Base-by-base conservation (phyloP, 148 eudicot species). In the Agrostemma githago region DNA sequence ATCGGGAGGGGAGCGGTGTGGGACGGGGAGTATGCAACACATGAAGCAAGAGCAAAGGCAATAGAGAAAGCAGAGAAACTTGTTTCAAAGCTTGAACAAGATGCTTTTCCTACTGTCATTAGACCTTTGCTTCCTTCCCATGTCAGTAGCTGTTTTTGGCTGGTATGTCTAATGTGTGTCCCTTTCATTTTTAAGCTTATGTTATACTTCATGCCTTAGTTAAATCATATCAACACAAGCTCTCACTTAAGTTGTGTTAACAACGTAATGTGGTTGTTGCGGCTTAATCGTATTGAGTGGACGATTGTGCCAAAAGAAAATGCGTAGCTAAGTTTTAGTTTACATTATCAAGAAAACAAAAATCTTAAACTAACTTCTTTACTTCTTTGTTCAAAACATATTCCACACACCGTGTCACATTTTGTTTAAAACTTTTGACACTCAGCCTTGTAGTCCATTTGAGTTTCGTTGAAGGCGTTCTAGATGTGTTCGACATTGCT, bases 81-180 rank as follows among this genome's bases (percentile, higher is more conserved):
- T 70, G 85, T 79, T 21, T 67, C 79, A 1, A 66, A 72, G 51
- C 82, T 86, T 34, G 87, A 62, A 38, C 40, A 64, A 0, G 83
- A 72, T 11, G 77, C 63, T 14, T 79, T 57, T 75, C 88, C 86
- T 8, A 83, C 77, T 5, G 66, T 85, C 62, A 76, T 87, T 20
- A 86, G 82, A 69, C 86, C 90, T 16, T 78, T 87, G 83, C 79
- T 82, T 14, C 89, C 78, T 46, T 84, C 90, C 5, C 86, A 87
- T 79, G 88, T 85, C 20, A 83, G 86, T 41, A 85, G 88, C 48
- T 85, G 85, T 37, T 84, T 87, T 69, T 87, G 94, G 94, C 83
- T 89, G 88, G 94, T 89, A 74, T 74, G 81, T 53, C 26, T 11
- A 19, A 26, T 26, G 93, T 89, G 71, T 73, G 81, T 53, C 38